phyloP scores from a whole-genome alignment of 129 eudicot genomes.

The Apium graveolens region DNA sequence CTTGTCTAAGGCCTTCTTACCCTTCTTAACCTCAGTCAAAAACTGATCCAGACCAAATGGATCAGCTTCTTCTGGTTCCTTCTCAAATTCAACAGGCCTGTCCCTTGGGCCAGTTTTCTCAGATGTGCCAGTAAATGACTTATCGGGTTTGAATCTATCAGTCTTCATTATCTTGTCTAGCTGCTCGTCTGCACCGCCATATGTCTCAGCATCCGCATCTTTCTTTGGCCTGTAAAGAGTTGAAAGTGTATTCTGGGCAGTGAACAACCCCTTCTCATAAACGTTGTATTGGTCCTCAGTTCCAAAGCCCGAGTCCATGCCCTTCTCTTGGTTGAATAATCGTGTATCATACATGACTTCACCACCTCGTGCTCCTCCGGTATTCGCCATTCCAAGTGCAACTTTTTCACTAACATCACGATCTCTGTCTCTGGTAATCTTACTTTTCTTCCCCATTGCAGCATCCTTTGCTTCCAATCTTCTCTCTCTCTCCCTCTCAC shows the following conservation, averaged over 20 bases:
- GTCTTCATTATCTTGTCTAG: slow-evolving; percentile 73
- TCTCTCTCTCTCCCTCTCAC: slow-evolving; percentile 85
- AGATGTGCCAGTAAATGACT: slow-evolving; percentile 57
- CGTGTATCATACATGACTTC: slow-evolving; percentile 88
- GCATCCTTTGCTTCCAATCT: slow-evolving; percentile 88
- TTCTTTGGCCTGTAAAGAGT: slow-evolving; percentile 83
- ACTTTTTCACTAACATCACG: slow-evolving; percentile 95
- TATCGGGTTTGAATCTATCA: slow-evolving; percentile 73
- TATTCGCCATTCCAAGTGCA: slow-evolving; percentile 82
- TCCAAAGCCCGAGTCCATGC: slow-evolving; percentile 86
- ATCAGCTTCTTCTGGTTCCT: slow-evolving; percentile 66
- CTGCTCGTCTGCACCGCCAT: slow-evolving; percentile 85
- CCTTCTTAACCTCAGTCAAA: slow-evolving; percentile 67
- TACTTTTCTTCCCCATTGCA: slow-evolving; percentile 89
- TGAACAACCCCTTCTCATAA: slow-evolving; percentile 67
- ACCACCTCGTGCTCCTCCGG: slow-evolving; percentile 55
- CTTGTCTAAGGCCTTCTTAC: slow-evolving; percentile 66
- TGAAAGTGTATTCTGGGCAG: slow-evolving; percentile 67
- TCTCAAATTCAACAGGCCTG: slow-evolving; percentile 79
- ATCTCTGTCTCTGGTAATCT: slow-evolving; percentile 74
- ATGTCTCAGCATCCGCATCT: slow-evolving; percentile 62
- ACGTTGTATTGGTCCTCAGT: slow-evolving; percentile 73
- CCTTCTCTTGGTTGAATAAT: slow-evolving; percentile 84
- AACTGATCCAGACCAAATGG: slow-evolving; percentile 85
- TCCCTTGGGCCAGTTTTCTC: slow-evolving; percentile 55